A percentile compares a stretch with the other conserved stretches of the same genome.
Evolutionary conservation across 2,329 filamentous ascomycete species (phyloP).

Genomic region (Trichoderma sp.): DNA sequence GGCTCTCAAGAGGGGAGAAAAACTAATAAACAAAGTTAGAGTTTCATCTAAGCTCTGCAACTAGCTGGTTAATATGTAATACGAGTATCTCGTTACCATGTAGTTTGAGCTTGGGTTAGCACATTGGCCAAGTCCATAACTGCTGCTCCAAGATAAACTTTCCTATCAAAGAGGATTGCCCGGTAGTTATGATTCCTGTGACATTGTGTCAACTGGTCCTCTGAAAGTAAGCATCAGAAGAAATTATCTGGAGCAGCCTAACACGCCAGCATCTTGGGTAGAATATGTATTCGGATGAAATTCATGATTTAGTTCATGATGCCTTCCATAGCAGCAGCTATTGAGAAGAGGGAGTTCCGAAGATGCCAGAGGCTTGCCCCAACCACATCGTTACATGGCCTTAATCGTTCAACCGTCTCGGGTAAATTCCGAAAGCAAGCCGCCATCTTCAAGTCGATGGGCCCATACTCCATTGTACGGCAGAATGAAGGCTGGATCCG

Average conservation of each 20-base stretch:
- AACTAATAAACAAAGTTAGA: neutral
- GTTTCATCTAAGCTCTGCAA: neutral
- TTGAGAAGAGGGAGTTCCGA: neutral
- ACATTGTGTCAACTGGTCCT: neutral
- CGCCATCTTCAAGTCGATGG: neutral
- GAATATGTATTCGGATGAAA: neutral
- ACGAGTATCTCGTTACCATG: neutral
- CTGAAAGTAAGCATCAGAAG: neutral
- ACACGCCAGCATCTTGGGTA: neutral
- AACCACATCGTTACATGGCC: neutral
- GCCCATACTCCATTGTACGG: neutral
- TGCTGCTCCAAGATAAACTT: neutral
- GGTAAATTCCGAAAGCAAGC: neutral
- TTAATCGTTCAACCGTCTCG: neutral
- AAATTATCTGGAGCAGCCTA: neutral
- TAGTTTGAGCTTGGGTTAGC: neutral
- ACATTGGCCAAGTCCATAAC: neutral
- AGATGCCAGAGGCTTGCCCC: neutral
- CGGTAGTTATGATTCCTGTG: neutral
- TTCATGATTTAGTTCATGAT: neutral
- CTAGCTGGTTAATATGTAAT: neutral
- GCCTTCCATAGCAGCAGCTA: too few relatives aligned
- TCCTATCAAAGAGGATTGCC: neutral
- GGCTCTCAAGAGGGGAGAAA: neutral
- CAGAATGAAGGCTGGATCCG: neutral